These are phyloP conservation scores for Hippophae rhamnoides DNA, from an alignment of 306 rosid genomes.

Conservation along the genomic window DNA sequence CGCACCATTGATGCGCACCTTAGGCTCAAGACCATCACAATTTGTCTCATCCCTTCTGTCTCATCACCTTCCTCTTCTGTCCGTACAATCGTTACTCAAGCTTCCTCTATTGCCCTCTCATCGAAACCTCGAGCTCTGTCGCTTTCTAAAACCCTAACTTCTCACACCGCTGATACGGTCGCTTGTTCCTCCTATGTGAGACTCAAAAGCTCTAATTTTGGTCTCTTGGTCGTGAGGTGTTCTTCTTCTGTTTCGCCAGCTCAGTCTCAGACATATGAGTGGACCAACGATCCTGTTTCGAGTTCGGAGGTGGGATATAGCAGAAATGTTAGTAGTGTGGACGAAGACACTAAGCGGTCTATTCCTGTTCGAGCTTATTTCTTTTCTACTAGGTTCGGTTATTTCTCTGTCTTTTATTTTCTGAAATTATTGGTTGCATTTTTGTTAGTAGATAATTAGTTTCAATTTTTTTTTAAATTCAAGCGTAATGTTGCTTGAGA, in stretches of 20 bases:
- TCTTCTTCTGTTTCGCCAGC: slow-evolving; percentile 37
- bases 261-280: slow-evolving; percentile 34
- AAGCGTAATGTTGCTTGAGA: neutral
- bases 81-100: slow-evolving; percentile 25
- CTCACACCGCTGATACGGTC: slow-evolving; percentile 1
- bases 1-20: slow-evolving; percentile 47
- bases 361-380: slow-evolving; percentile 87
- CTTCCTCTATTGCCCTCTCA: slow-evolving; percentile 1
- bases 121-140: slow-evolving; percentile 17
- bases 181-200: slow-evolving; percentile 2
- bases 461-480: slow-evolving; percentile 4
- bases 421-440: neutral
- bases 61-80: slow-evolving; percentile 16
- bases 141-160: slow-evolving; percentile 18
- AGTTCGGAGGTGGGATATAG: slow-evolving; percentile 53
- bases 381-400: slow-evolving; percentile 64
- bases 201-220: slow-evolving; percentile 5
- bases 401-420: neutral
- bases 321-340: slow-evolving; percentile 18
- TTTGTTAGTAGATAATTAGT: neutral
- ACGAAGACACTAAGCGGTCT: slow-evolving; percentile 35
- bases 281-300: slow-evolving; percentile 55
- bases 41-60: slow-evolving; percentile 25
- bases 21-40: slow-evolving; percentile 5
- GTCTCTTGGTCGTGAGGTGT: slow-evolving; percentile 33